Conservation (phyloP, 2,329 filamentous ascomycete species). For the Claviceps sorghi region DNA sequence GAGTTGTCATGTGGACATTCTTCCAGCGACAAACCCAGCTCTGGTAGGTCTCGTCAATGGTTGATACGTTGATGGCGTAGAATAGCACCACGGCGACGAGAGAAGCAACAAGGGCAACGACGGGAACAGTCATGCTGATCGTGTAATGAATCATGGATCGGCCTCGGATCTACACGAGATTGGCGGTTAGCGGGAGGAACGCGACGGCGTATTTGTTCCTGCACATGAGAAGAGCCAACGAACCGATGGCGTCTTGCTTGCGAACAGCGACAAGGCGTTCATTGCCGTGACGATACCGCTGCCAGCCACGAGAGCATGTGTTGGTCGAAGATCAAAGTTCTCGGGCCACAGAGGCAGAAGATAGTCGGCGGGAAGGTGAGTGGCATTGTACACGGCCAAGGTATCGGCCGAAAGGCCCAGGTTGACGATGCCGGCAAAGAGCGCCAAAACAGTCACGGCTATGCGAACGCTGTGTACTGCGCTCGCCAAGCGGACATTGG, state of each 20-base stretch:
- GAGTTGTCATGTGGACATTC: conserved; percentile 32
- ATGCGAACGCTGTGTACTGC: conserved; percentile 30
- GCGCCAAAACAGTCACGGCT: conserved; percentile 33
- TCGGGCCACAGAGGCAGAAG: conserved; percentile 43
- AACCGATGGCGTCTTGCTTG: conserved; percentile 35
- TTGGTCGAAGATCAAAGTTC: conserved; percentile 41
- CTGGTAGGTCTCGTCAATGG: conserved; percentile 37
- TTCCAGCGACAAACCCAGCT: conserved; percentile 51
- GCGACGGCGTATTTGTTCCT: not conserved
- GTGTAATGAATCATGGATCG: conserved; percentile 9
- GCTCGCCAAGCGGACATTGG: conserved; percentile 24
- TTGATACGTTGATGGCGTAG: conserved; percentile 40
- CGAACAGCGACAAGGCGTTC: conserved; percentile 32
- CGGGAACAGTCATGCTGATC: conserved; percentile 14
- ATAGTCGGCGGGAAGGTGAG: conserved; percentile 31
- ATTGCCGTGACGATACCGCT: conserved; percentile 33
- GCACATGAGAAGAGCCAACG: not conserved
- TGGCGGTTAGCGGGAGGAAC: not conserved
- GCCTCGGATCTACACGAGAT: conserved; percentile 8
- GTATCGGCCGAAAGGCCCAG: conserved; percentile 41
- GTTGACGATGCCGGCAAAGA: conserved; percentile 36
- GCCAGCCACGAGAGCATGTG: conserved; percentile 37
- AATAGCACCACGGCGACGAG: conserved; percentile 42
- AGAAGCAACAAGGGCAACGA: conserved; percentile 22
- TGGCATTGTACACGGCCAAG: conserved; percentile 39